Conservation (phyloP, 108 stramenopile species). For the Skeletonema tropicum region DNA sequence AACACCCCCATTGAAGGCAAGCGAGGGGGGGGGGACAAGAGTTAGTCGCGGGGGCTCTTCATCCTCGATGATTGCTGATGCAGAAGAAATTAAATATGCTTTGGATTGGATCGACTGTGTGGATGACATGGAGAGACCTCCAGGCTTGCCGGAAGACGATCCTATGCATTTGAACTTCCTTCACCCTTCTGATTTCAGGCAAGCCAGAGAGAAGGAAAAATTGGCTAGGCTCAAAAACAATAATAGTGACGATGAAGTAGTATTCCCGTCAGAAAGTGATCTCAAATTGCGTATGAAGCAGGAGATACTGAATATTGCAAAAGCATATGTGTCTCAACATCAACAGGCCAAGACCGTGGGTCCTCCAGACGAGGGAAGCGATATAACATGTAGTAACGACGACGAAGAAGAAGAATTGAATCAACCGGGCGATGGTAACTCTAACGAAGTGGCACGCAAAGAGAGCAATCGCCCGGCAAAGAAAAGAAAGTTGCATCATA, state of each 20-base stretch:
- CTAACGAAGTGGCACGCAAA: neutral
- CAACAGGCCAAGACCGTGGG: neutral
- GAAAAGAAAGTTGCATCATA: neutral
- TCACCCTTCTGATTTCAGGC: constrained; percentile 4
- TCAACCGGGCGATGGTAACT: neutral
- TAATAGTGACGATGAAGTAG: neutral
- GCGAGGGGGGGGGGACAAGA: neutral
- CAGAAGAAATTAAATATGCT: constrained; percentile 5
- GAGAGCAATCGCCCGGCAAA: neutral
- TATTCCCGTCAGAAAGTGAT: neutral
- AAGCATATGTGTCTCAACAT: neutral
- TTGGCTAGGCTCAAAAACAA: neutral
- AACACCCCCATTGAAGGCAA: neutral
- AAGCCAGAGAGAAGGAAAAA: constrained; percentile 21
- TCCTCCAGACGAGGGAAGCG: neutral
- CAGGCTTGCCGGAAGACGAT: neutral
- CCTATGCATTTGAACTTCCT: constrained; percentile 18
- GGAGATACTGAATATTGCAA: constrained; percentile 6
- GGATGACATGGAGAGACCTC: neutral
- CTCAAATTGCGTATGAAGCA: constrained; percentile 1
- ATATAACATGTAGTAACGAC: neutral
- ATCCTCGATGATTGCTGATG: neutral
- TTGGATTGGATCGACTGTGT: constrained; percentile 22
- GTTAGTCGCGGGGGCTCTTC: neutral
- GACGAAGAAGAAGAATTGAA: neutral